These are phyloP conservation scores for Phylloporus rhodoxanthus DNA, from an alignment of 768 basidiomycete genomes.

Conservation along the genomic window DNA sequence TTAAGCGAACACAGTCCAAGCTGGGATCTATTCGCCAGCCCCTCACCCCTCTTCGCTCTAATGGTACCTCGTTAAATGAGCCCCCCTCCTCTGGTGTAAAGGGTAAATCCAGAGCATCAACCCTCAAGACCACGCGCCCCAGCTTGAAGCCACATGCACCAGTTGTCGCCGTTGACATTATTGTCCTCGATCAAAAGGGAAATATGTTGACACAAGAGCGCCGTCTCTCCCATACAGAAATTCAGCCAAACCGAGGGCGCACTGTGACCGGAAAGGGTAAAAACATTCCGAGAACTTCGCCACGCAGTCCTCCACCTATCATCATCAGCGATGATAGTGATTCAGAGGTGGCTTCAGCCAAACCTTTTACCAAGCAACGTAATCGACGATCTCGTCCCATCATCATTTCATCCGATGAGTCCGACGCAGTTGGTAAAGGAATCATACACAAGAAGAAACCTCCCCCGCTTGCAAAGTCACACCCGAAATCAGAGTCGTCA, in stretches of 20 bases:
- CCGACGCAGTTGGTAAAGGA: slow-evolving; percentile 31
- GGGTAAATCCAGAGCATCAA: slow-evolving; percentile 20
- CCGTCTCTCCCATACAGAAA: slow-evolving; percentile 46
- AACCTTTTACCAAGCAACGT: slow-evolving; percentile 7
- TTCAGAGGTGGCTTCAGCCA: slow-evolving; percentile 22
- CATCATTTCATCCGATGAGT: slow-evolving; percentile 45
- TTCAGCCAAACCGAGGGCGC: slow-evolving; percentile 32
- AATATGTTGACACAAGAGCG: slow-evolving; percentile 54
- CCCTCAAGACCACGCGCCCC: slow-evolving; percentile 12
- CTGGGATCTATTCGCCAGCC: slow-evolving; percentile 31
- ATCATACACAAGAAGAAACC: slow-evolving; percentile 1
- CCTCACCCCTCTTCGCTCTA: slow-evolving; percentile 35
- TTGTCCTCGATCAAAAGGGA: slow-evolving; percentile 58
- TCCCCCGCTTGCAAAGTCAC: slow-evolving; percentile 9
- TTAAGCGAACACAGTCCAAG: slow-evolving; percentile 13
- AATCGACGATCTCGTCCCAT: slow-evolving; percentile 18
- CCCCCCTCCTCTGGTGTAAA: slow-evolving; percentile 15
- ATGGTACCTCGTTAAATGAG: slow-evolving; percentile 37
- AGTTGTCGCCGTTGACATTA: slow-evolving; percentile 60
- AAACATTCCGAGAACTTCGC: background rate
- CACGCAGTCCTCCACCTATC: slow-evolving; percentile 12
- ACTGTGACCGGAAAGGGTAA: slow-evolving; percentile 6
- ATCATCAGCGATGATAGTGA: slow-evolving; percentile 28
- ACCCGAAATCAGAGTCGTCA: slow-evolving; percentile 13
- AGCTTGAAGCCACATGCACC: slow-evolving; percentile 40